Conservation (phyloP, 306 rosid genomes). For the Cucurbita moschata region DNA sequence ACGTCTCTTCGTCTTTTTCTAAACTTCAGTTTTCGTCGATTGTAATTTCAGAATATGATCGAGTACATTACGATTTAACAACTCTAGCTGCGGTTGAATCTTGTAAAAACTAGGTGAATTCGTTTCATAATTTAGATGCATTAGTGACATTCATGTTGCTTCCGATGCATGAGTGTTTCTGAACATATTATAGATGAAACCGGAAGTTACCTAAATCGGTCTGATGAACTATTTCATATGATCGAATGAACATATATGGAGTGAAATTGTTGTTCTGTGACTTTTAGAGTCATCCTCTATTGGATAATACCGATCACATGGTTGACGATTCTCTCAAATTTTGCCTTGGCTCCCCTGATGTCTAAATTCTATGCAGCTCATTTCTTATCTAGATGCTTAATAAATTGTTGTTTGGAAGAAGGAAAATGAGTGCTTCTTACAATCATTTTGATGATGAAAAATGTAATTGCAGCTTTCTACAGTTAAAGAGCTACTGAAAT, state of each 20-base stretch:
- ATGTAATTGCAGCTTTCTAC: constrained; percentile 28
- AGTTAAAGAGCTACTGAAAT: constrained; percentile 27
- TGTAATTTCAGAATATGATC: neutral
- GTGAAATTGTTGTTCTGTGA: neutral
- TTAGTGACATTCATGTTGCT: neutral
- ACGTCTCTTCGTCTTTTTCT: neutral
- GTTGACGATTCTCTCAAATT: too few species aligned
- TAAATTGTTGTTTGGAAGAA: neutral
- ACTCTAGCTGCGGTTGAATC: neutral
- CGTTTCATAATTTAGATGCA: neutral
- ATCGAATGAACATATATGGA: neutral
- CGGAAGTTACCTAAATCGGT: neutral
- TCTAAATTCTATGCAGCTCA: neutral
- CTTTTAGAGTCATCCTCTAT: neutral
- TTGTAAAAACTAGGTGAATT: neutral
- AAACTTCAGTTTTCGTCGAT: neutral
- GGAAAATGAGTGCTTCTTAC: neutral
- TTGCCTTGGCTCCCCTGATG: neutral
- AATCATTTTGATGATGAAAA: neutral
- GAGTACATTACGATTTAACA: neutral
- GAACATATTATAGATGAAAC: neutral
- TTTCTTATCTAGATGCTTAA: neutral
- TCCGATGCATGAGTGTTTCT: neutral
- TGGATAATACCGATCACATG: neutral
- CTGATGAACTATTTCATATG: neutral